Conservation (phyloP, 2,329 filamentous ascomycete species). For the Chaetomium olivaceum region DNA sequence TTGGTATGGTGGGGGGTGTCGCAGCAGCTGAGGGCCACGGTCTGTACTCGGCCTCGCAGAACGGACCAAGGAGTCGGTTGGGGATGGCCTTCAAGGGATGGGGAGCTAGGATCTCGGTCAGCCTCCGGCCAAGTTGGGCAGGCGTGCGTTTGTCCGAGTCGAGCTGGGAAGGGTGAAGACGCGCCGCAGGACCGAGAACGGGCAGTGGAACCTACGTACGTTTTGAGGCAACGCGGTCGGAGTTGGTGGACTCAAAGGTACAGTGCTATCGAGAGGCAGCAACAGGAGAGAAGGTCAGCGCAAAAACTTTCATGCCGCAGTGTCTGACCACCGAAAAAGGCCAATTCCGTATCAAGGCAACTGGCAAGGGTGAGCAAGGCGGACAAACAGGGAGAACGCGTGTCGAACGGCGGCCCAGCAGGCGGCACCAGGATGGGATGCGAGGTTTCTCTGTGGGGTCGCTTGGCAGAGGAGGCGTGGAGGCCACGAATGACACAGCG, state of each 20-base stretch:
- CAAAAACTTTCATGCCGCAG: slow-evolving; percentile 26
- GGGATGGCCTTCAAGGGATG: slow-evolving; percentile 8
- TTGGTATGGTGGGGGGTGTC: slow-evolving; percentile 22
- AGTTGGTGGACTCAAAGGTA: slow-evolving; percentile 18
- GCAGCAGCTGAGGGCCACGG: slow-evolving; percentile 29
- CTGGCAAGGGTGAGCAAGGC: slow-evolving; percentile 25
- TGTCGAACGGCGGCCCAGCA: slow-evolving; percentile 28
- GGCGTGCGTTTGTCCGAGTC: slow-evolving; percentile 28
- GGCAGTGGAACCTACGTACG: slow-evolving; percentile 19
- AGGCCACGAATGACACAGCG: slow-evolving; percentile 24
- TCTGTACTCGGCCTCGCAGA: slow-evolving; percentile 28
- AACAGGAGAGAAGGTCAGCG: slow-evolving; percentile 21
- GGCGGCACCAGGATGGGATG: slow-evolving; percentile 28
- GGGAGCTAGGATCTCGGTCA: slow-evolving; percentile 24
- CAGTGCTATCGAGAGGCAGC: slow-evolving; percentile 17
- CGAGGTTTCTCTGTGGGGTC: slow-evolving; percentile 30
- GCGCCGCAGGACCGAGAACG: slow-evolving; percentile 33
- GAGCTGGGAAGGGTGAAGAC: slow-evolving; percentile 21
- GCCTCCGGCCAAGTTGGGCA: slow-evolving; percentile 29
- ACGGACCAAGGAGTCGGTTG: slow-evolving; percentile 27
- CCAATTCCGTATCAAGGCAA: slow-evolving; percentile 19
- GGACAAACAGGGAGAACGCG: slow-evolving; percentile 24
- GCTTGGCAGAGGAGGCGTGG: slow-evolving; percentile 19
- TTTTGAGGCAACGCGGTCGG: slow-evolving; percentile 14
- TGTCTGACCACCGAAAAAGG: slow-evolving; percentile 27